Evolutionary conservation across 2,329 filamentous ascomycete genomes (phyloP), one percentile per base, ranked within the genome.

Genomic region (Metarhizium robertsii): DNA sequence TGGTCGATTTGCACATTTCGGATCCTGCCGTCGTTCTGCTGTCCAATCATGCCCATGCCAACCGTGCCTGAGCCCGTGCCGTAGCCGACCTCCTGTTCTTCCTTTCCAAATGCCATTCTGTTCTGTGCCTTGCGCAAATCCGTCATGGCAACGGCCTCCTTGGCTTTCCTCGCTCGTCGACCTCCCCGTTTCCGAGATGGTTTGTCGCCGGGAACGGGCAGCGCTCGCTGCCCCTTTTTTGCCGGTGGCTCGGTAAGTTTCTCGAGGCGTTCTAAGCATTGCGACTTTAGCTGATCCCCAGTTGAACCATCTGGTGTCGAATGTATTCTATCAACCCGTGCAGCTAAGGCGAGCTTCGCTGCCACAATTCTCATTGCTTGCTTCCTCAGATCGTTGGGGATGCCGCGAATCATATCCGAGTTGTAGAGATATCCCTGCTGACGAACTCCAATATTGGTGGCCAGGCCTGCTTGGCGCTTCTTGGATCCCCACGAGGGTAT

Each of bases 141-240:
- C 0, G 94, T 99, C 90, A 96, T 95, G 58, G 94, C 92, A 6
- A 90, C 90, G 4, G 92, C 92, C 71, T 96, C 94, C 79, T 99
- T 99, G 58, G 92, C 92, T 71, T 96, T 96, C 56, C 94, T 79
- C 13, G 92, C 94, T 61, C 91, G 80, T 55, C 92, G 80, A 53
- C 94, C 94, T 70, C 94, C 94, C 61, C 94, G 88, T 71, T 99
- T 99, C 38, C 92, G 81, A 0, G 89, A 85, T 1, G 91, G 94
- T 70, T 97, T 99, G 71, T 99, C 94, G 67, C 97, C 94, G 0
- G 94, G 94, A 0, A 90, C 89, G 1, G 92, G 92, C 0, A 97
- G 80, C 1, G 94, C 94, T 58, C 90, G 85, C 16, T 84, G 81
- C 3, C 91, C 91, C 67, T 94, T 91, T 73, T 95, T 96, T 4